A percentile compares a stretch with the other conserved stretches of the same genome.
Evolutionary conservation across 352 stramenopile species (phyloP).

Genomic region (Phytophthora ramorum): DNA sequence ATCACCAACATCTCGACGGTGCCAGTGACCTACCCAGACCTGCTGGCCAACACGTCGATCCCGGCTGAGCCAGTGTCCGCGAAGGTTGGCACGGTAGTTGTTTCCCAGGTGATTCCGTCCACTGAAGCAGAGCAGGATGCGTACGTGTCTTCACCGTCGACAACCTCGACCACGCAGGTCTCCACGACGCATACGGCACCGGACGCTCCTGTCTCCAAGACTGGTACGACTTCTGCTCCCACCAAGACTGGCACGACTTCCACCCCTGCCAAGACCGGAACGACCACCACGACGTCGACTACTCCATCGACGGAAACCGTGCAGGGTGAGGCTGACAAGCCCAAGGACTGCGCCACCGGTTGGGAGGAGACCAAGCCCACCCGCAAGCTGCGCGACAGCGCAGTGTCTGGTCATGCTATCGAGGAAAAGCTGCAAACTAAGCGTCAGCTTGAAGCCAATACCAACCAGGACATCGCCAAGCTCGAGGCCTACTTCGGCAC

Average conservation of each 20-base stretch:
- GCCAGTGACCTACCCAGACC: slow-evolving; percentile 22
- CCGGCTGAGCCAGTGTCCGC: slow-evolving; percentile 11
- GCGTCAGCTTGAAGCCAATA: slow-evolving; percentile 25
- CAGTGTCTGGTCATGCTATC: neutral
- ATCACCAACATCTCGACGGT: slow-evolving; percentile 32
- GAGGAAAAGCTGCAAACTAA: slow-evolving; percentile 25
- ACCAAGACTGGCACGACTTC: no score
- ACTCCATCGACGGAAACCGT: neutral
- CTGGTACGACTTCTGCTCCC: no score
- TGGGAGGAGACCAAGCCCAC: slow-evolving; percentile 16
- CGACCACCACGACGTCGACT: no score
- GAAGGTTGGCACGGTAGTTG: slow-evolving; percentile 21
- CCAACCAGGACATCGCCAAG: slow-evolving; percentile 12
- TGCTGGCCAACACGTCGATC: slow-evolving; percentile 31
- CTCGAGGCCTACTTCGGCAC: slow-evolving; percentile 20
- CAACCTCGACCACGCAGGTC: slow-evolving; percentile 1
- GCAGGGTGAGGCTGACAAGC: slow-evolving; percentile 11
- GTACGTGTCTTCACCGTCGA: slow-evolving; percentile 4
- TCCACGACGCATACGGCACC: neutral
- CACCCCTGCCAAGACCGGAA: neutral
- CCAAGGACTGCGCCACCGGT: slow-evolving; percentile 32
- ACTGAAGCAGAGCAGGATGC: slow-evolving; percentile 19
- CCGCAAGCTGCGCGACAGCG: slow-evolving; percentile 2
- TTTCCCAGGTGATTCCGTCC: slow-evolving; percentile 17
- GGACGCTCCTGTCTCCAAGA: neutral